Evolutionary conservation across 176 grass and related monocot genomes (phyloP).

Genomic region (Oryza coarctata): DNA sequence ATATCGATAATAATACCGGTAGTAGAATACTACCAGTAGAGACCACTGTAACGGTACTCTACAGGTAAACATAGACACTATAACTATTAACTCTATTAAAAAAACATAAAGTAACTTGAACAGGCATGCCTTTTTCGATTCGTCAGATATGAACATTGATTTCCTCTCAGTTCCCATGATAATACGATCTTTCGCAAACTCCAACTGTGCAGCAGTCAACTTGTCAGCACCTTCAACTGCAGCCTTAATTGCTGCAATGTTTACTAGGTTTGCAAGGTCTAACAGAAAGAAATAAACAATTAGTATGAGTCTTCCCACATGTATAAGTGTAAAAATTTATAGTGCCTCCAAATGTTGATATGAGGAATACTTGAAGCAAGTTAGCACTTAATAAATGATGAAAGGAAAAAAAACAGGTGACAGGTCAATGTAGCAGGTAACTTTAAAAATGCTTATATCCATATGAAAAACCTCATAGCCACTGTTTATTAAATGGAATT

Average conservation of each 20-base stretch:
- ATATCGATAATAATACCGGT: neutral
- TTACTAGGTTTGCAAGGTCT: constrained; percentile 98
- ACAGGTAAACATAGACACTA: neutral
- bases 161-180: constrained; percentile 98
- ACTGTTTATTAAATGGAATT: constrained; percentile 1
- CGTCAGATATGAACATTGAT: constrained; percentile 92
- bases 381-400: constrained; percentile 12
- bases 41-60: too few relatives aligned
- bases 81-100: neutral
- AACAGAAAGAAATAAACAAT: constrained; percentile 33
- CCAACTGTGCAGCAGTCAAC: constrained; percentile 66
- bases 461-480: neutral
- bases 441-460: neutral
- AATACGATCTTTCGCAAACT: constrained; percentile 97
- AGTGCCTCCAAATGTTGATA: neutral
- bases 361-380: neutral
- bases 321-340: constrained; percentile 18
- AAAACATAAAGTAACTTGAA: constrained; percentile 16
- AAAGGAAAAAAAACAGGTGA: neutral
- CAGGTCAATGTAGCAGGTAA: neutral
- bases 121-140: constrained; percentile 77
- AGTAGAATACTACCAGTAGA: too few relatives aligned
- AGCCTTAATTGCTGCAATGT: constrained; percentile 97
- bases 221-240: constrained; percentile 93
- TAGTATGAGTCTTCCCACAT: neutral